phyloP scores from a whole-genome alignment of 805 yeast species.

The Suhomyces sp. region DNA sequence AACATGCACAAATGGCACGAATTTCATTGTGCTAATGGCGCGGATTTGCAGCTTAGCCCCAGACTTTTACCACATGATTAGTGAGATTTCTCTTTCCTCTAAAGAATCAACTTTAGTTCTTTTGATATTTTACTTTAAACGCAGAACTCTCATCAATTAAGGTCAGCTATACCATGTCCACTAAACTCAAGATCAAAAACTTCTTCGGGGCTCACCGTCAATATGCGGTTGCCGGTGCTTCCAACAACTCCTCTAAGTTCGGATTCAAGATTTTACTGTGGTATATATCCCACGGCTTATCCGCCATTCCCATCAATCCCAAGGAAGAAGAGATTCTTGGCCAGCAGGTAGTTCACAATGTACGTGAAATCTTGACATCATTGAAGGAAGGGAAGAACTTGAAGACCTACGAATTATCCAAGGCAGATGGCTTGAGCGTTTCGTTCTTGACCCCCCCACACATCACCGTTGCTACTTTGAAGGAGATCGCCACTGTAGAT shows the following conservation, averaged over 20 bases:
- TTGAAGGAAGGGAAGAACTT: conserved; percentile 18
- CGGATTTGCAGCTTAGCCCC: background rate
- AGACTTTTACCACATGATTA: no score
- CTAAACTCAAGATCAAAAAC: conserved; percentile 35
- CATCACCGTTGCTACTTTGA: conserved; percentile 43
- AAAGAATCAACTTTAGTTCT: no score
- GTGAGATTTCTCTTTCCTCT: no score
- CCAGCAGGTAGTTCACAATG: conserved; percentile 33
- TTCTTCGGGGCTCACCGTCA: conserved; percentile 54
- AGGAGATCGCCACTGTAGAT: conserved; percentile 39
- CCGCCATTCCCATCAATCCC: conserved; percentile 69
- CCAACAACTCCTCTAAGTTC: conserved; percentile 59
- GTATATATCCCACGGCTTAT: conserved; percentile 58
- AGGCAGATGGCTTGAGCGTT: conserved; percentile 49
- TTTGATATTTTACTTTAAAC: no score
- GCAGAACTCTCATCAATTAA: no score
- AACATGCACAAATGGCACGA: no score
- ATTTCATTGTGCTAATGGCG: no score
- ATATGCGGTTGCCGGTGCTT: conserved; percentile 73
- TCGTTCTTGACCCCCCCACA: conserved; percentile 77
- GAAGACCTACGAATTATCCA: conserved; percentile 23
- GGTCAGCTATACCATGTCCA: conserved; percentile 29
- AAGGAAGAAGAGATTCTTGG: conserved; percentile 48
- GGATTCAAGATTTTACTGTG: conserved; percentile 70
- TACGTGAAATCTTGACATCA: conserved; percentile 28